Percentiles rank a stretch among this genome's conserved stretches.
phyloP scores from a whole-genome alignment of 148 eudicot genomes.

The Fagopyrum homotropicum region DNA sequence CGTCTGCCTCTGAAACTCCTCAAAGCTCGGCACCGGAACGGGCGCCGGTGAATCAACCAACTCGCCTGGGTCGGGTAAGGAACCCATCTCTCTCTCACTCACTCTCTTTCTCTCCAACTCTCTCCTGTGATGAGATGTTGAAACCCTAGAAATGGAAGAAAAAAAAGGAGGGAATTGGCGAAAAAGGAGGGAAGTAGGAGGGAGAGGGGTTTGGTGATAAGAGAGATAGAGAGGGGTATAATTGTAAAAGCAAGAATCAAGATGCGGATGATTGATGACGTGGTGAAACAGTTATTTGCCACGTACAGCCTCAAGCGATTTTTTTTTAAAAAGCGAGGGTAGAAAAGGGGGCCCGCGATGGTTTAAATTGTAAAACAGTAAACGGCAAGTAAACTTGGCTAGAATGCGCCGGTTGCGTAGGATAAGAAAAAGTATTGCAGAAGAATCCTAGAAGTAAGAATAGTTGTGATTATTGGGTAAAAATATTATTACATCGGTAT shows the following conservation, averaged over 20 bases:
- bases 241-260: background rate
- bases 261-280: background rate
- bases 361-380: background rate
- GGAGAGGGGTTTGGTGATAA: background rate
- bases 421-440: background rate
- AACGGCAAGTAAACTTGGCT: background rate
- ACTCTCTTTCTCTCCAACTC: background rate
- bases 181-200: conserved; percentile 4
- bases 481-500: too few relatives aligned
- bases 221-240: background rate
- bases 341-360: background rate
- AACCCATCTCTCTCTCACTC: conserved; percentile 39
- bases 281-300: background rate
- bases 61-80: conserved; percentile 72
- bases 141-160: conserved; percentile 10
- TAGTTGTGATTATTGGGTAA: too few relatives aligned
- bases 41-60: conserved; percentile 26
- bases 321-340: conserved; percentile 11
- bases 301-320: background rate
- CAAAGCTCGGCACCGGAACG: conserved; percentile 38
- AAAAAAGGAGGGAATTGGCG: conserved; percentile 7
- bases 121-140: background rate
- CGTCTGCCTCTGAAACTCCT: conserved; percentile 84
- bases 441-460: too few relatives aligned
- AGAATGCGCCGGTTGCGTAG: background rate